Percentiles rank a stretch among this genome's conserved stretches.
Conservation (phyloP, 441 rosid species). For the Pelargonium fulgidum region DNA sequence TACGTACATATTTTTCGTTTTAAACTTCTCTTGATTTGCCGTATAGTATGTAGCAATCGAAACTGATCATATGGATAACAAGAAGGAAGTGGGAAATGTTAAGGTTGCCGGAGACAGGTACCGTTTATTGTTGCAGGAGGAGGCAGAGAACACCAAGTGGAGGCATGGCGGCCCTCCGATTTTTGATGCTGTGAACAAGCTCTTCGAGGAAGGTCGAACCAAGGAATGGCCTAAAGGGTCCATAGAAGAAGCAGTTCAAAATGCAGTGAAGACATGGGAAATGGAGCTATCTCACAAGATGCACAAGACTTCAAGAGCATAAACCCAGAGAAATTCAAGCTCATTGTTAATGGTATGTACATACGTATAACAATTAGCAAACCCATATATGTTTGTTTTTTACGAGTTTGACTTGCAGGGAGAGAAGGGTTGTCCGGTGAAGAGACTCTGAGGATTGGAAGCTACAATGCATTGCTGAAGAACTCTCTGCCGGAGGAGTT, state of each 20-base stretch:
- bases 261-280: too few relatives aligned
- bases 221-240: too few relatives aligned
- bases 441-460: conserved; percentile 27
- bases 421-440: conserved; percentile 8
- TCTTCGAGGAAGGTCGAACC: conserved; percentile 52
- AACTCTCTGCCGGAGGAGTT: conserved; percentile 52
- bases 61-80: conserved; percentile 2
- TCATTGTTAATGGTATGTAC: background rate
- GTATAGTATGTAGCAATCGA: background rate
- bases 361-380: too few relatives aligned
- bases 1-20: too few relatives aligned
- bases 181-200: conserved; percentile 47
- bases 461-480: conserved; percentile 60
- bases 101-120: conserved; percentile 34
- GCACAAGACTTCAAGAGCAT: too few relatives aligned
- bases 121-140: conserved; percentile 41
- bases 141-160: conserved; percentile 40
- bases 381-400: too few relatives aligned
- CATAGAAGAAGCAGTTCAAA: too few relatives aligned
- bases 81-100: too few relatives aligned
- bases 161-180: conserved; percentile 59
- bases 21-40: too few relatives aligned
- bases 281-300: too few relatives aligned
- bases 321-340: too few relatives aligned
- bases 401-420: background rate